Conservation (phyloP, 306 rosid species). For the Cotoneaster glaucophyllus region DNA sequence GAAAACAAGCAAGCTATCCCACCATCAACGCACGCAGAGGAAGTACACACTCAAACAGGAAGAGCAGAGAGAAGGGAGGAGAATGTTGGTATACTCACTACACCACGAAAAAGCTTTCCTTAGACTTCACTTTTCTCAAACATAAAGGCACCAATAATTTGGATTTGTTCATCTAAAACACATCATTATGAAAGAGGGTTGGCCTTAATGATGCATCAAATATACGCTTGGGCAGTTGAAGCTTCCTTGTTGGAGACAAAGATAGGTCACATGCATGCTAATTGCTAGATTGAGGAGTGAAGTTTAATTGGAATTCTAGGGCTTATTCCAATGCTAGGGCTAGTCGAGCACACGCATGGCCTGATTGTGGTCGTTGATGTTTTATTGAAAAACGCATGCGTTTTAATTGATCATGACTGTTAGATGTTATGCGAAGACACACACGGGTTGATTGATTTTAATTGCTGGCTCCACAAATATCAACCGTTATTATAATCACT, state of each 20-base stretch:
- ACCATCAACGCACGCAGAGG: conserved; percentile 15
- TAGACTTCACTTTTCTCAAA: conserved; percentile 62
- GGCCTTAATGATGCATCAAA: conserved; percentile 32
- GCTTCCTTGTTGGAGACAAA: conserved; percentile 22
- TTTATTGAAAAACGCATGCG: background rate
- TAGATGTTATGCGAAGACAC: background rate
- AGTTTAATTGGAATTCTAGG: background rate
- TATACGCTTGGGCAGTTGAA: conserved; percentile 11
- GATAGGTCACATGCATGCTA: conserved; percentile 11
- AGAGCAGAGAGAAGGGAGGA: background rate
- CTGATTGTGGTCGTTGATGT: too few relatives aligned
- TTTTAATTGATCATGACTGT: too few relatives aligned
- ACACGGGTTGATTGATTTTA: too few relatives aligned
- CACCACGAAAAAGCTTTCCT: conserved; percentile 28
- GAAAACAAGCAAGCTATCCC: conserved; percentile 40
- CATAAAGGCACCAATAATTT: conserved; percentile 39
- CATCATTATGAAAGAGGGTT: conserved; percentile 4
- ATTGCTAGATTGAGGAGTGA: background rate
- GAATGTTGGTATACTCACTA: conserved; percentile 29
- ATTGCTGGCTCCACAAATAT: too few relatives aligned
- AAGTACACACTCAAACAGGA: conserved; percentile 13
- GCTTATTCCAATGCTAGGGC: background rate
- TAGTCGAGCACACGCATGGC: background rate
- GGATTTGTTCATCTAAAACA: conserved; percentile 9
- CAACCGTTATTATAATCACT: too few relatives aligned